phyloP scores from a whole-genome alignment of 257 asterid genomes.

The Solanum chiquidenum region DNA sequence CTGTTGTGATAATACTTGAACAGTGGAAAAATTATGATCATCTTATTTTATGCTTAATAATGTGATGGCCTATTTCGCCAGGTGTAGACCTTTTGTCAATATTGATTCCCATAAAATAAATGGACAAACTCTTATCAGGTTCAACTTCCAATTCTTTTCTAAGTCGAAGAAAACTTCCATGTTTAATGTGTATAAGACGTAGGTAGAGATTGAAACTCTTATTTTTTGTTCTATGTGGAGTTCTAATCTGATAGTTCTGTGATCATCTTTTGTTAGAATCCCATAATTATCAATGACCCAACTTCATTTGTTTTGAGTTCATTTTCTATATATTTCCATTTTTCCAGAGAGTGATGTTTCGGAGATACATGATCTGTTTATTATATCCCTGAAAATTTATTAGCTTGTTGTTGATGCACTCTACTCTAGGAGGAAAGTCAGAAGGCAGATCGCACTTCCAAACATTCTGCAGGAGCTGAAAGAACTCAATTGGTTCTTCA shows the following conservation, averaged over 20 bases:
- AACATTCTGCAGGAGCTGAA: conserved; percentile 24
- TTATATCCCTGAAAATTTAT: neutral
- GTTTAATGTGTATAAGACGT: neutral
- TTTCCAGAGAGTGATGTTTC: neutral
- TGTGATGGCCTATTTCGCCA: neutral
- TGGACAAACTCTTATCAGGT: neutral
- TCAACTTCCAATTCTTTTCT: neutral
- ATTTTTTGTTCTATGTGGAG: neutral
- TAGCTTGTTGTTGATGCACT: conserved; percentile 6
- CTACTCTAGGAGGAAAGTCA: conserved; percentile 59
- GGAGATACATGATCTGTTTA: conserved; percentile 1
- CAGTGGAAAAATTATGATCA: neutral
- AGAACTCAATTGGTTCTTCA: conserved; percentile 28
- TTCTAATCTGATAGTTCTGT: neutral
- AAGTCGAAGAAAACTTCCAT: neutral
- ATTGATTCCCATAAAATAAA: neutral
- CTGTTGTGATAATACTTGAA: neutral
- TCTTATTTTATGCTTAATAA: neutral
- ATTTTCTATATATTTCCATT: neutral
- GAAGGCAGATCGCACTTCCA: conserved; percentile 30
- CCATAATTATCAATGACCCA: neutral
- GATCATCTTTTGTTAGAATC: neutral
- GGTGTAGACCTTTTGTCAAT: neutral
- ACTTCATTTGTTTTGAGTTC: neutral
- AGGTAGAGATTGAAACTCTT: neutral